Percentiles rank a stretch among this genome's conserved stretches.
Conservation (phyloP, 495 filamentous ascomycete genomes). For the Penicillium steckii region DNA sequence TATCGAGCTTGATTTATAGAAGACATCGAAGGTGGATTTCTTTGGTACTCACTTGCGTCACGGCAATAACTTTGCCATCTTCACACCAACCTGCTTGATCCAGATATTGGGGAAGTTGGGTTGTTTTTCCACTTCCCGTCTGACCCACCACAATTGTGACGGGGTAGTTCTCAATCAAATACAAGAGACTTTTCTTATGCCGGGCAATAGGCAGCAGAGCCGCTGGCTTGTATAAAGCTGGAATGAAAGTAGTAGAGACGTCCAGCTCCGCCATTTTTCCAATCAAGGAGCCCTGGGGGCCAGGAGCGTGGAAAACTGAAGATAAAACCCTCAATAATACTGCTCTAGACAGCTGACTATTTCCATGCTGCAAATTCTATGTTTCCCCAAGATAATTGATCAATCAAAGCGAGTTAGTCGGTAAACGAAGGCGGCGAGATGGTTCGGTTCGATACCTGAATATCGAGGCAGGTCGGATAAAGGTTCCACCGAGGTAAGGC, state of each 20-base stretch:
- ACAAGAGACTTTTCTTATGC: constrained; percentile 70
- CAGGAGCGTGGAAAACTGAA: not conserved
- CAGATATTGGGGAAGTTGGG: constrained; percentile 84
- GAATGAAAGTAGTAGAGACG: constrained; percentile 65
- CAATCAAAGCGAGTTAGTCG: constrained; percentile 1
- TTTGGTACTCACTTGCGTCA: constrained; percentile 74
- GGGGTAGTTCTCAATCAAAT: constrained; percentile 71
- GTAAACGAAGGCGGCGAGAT: constrained; percentile 3
- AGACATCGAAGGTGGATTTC: not conserved
- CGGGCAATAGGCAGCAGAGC: constrained; percentile 75
- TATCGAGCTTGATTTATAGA: not conserved
- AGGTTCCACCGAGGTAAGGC: not conserved
- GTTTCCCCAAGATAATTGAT: not conserved
- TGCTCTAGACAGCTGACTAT: not conserved
- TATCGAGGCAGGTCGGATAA: not conserved
- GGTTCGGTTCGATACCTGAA: not conserved
- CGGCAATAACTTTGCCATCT: constrained; percentile 76
- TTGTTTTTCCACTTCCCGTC: constrained; percentile 90
- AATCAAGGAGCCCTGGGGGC: too few species aligned
- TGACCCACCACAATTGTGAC: constrained; percentile 86
- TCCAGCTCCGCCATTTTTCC: constrained; percentile 48
- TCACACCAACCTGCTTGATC: constrained; percentile 87
- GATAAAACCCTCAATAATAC: not conserved
- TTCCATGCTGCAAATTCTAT: not conserved
- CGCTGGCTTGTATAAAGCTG: constrained; percentile 74